phyloP scores from a whole-genome alignment of 768 basidiomycete genomes.

The Tricholoma saponaceum region DNA sequence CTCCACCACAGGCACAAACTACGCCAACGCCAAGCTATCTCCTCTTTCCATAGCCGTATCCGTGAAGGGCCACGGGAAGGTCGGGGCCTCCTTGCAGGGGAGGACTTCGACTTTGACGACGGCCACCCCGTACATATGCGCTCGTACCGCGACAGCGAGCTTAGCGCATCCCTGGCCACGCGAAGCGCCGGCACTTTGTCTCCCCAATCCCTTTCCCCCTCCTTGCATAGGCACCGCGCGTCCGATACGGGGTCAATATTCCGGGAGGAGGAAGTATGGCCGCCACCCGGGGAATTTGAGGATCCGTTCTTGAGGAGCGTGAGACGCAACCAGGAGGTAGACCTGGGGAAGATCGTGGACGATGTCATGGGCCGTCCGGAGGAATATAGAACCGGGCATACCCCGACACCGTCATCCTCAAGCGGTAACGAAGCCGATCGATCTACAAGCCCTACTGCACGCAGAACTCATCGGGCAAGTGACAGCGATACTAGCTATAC shows the following conservation, averaged over 20 bases:
- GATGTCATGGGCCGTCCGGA: constrained; percentile 42
- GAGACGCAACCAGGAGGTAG: constrained; percentile 26
- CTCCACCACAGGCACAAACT: constrained; percentile 12
- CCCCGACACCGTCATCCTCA: not conserved
- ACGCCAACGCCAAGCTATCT: constrained; percentile 19
- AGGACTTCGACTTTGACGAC: constrained; percentile 33
- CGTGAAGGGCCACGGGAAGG: constrained; percentile 12
- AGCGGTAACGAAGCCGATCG: not conserved
- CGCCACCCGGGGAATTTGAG: constrained; percentile 31
- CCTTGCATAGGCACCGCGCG: constrained; percentile 33
- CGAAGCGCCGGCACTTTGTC: constrained; percentile 4
- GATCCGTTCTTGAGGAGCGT: constrained; percentile 31
- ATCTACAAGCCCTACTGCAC: too few species aligned
- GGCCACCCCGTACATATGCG: constrained; percentile 8
- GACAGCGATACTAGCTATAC: not conserved
- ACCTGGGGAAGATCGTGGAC: constrained; percentile 39
- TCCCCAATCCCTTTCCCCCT: constrained; percentile 25
- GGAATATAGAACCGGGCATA: not conserved
- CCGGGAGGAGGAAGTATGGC: constrained; percentile 43
- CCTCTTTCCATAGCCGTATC: constrained; percentile 3
- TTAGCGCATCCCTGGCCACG: not conserved
- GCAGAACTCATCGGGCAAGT: not conserved
- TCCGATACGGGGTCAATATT: constrained; percentile 45
- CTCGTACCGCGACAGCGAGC: constrained; percentile 6
- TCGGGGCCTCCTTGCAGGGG: constrained; percentile 29